Percentiles rank a stretch among this genome's conserved stretches.
phyloP scores from a whole-genome alignment of 108 stramenopile species.

The Nitzschia inconspicua region DNA sequence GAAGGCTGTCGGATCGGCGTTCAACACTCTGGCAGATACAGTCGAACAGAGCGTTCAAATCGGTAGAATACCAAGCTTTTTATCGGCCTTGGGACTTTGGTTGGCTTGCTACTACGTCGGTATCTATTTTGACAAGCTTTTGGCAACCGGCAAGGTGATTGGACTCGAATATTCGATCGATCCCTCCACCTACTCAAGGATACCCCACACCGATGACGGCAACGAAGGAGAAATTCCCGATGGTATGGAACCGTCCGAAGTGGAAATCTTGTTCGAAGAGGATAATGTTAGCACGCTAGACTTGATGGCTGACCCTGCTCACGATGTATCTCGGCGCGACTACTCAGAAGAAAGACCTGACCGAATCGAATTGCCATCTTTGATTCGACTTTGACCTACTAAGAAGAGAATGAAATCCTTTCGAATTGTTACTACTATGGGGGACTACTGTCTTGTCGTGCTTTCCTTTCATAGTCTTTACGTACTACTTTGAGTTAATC shows the following conservation, averaged over 20 bases:
- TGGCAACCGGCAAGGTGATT: slow-evolving; percentile 56
- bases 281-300: slow-evolving; percentile 15
- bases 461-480: too few relatives aligned
- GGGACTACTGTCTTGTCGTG: too few relatives aligned
- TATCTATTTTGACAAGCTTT: slow-evolving; percentile 59
- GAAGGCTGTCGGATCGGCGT: slow-evolving; percentile 76
- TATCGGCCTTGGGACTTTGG: slow-evolving; percentile 66
- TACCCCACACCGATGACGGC: not conserved
- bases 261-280: slow-evolving; percentile 19
- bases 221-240: not conserved
- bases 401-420: too few relatives aligned
- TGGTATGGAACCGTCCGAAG: slow-evolving; percentile 12
- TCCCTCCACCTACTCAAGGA: slow-evolving; percentile 19
- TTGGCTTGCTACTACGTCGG: slow-evolving; percentile 71
- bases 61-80: slow-evolving; percentile 66
- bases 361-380: too few relatives aligned
- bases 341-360: too few relatives aligned
- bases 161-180: slow-evolving; percentile 34
- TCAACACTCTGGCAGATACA: slow-evolving; percentile 71
- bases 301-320: not conserved
- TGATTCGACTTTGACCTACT: too few relatives aligned
- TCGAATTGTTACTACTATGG: too few relatives aligned
- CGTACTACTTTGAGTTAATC: too few relatives aligned
- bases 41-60: slow-evolving; percentile 68
- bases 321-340: too few relatives aligned